Conservation (phyloP, 768 basidiomycete species). For the Kwoniella bestiolae region DNA sequence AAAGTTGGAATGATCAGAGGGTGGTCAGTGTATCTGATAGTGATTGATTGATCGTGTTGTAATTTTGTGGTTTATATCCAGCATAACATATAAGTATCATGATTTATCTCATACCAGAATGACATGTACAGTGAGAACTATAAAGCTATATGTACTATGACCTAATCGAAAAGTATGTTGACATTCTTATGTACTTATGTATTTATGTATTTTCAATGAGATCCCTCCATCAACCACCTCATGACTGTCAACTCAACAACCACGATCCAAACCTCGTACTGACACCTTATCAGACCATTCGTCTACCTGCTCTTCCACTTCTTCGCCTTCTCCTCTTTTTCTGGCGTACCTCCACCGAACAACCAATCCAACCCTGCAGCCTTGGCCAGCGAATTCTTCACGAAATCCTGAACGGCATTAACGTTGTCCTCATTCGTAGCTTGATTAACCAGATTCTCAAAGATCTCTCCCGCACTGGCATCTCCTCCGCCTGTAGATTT, state of each 20-base stretch:
- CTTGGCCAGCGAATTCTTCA: conserved; percentile 33
- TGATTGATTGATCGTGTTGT: background rate
- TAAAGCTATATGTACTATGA: background rate
- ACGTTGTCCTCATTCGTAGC: conserved; percentile 17
- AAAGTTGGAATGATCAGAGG: background rate
- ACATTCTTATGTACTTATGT: background rate
- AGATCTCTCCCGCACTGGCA: conserved; percentile 32
- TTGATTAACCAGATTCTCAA: conserved; percentile 30
- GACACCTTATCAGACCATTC: background rate
- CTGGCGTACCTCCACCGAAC: conserved; percentile 12
- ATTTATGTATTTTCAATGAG: background rate
- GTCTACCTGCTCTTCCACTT: conserved; percentile 15
- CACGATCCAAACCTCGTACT: too few relatives aligned
- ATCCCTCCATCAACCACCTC: background rate
- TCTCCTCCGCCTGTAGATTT: background rate
- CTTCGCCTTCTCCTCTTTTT: conserved; percentile 10
- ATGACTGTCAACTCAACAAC: too few relatives aligned
- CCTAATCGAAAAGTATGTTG: background rate
- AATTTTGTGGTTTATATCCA: background rate
- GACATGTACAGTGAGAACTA: background rate
- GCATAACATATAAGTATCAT: background rate
- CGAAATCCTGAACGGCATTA: conserved; percentile 36
- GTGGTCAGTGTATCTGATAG: conserved; percentile 2
- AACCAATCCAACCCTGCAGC: conserved; percentile 40
- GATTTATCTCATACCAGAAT: background rate